These are phyloP conservation scores for Oenanthe sinensis DNA, from an alignment of 129 eudicot genomes.

Conservation along the genomic window DNA sequence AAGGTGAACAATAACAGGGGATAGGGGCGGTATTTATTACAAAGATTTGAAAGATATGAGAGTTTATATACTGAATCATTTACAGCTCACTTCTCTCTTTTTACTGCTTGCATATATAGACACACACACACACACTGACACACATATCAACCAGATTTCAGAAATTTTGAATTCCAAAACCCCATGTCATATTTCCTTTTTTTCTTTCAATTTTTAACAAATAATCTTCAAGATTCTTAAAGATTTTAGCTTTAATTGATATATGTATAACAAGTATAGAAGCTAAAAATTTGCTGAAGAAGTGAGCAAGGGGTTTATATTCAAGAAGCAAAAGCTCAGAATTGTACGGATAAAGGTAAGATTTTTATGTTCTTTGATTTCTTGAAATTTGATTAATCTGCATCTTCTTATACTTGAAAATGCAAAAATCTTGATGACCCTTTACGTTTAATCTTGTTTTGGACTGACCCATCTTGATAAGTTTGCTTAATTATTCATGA, in stretches of 20 bases:
- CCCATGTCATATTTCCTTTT: not conserved
- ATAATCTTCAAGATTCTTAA: not conserved
- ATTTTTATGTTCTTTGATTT: not conserved
- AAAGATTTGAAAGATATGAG: slow-evolving; percentile 25
- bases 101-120: not conserved
- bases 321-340: not conserved
- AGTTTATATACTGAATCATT: not conserved
- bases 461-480: not conserved
- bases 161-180: not conserved
- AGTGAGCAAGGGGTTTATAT: not conserved
- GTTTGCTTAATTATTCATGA: not conserved
- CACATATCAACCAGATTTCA: not conserved
- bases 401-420: not conserved
- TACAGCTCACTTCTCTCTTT: not conserved
- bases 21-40: slow-evolving; percentile 27
- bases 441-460: not conserved
- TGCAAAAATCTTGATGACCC: not conserved
- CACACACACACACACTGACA: no score
- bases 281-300: not conserved
- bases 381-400: not conserved
- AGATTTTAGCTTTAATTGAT: not conserved
- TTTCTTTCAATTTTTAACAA: not conserved
- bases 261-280: not conserved
- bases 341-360: not conserved
- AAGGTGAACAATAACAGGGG: not conserved